Evolutionary conservation across 1,139 yeast species (phyloP), one percentile per base, ranked within the genome.

Genomic region (Blastobotrys ciferrii): DNA sequence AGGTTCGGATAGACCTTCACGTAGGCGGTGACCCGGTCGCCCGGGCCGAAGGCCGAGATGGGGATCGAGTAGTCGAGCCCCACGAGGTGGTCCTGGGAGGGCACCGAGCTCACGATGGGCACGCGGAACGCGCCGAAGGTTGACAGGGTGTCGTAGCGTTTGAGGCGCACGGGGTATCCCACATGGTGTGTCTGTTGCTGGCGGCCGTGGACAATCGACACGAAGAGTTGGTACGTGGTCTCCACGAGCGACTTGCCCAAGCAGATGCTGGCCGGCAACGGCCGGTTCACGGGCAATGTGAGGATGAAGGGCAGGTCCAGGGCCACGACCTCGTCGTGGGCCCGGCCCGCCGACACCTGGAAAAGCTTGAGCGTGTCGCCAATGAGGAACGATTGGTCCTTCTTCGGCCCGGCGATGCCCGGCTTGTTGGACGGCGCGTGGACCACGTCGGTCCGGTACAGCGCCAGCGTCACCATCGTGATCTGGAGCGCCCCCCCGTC

Each of bases 221-320:
- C 68, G 53, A 64, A 67, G 15, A 68, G 53, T 43, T 65, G 62
- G 51, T 69, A 68, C 0, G 63, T 53, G 0, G 72, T 64, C 46
- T 68, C 71, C 2, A 65, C 62, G 2, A 59, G 43, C 11, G 60
- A 51, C 44, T 66, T 68, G 17, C 63, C 63, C n/a, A 69, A 50
- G 7, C 63, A 58, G 13, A 70, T 61, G 46, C 69, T 62, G 1
- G 71, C 69, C 1, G 74, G 72, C 2, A 70, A 55, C 12, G 68
- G 60, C 11, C 63, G 53, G 31, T 62, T 59, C 1, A 62, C 56
- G 1, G 74, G 73, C 32, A 70, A 55, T 6, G 63, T 58, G 12
- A 68, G 60, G 3, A 66, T 57, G 51, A 71, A 71, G 2, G 74
- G 73, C 32, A 71, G 58, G 47, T 71, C 74, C 47, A 70, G 52